These are phyloP conservation scores for Vitis hybrid DNA, from an alignment of 177 flowering plant genomes.

Conservation along the genomic window DNA sequence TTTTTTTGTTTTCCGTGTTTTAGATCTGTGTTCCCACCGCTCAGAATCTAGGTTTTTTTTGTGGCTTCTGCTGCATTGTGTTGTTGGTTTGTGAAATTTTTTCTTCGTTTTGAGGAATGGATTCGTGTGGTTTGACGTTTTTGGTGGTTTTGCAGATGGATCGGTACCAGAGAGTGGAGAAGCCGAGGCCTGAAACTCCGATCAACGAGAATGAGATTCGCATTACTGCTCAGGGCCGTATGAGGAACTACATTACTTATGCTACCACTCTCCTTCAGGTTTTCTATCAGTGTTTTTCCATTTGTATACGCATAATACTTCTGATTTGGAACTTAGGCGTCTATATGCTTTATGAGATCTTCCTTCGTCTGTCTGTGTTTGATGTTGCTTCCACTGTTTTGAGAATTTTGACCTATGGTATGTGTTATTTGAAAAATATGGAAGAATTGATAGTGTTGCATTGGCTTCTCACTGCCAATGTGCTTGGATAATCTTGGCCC, in stretches of 20 bases:
- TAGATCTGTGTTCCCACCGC: neutral
- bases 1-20: neutral
- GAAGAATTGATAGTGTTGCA: no score
- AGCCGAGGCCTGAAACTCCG: conserved; percentile 52
- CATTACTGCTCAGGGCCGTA: conserved; percentile 60
- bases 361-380: no score
- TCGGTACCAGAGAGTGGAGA: conserved; percentile 66
- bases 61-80: neutral
- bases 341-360: no score
- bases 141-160: conserved; percentile 37
- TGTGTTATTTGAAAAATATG: no score
- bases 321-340: no score
- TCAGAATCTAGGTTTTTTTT: neutral
- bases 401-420: no score
- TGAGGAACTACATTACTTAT: conserved; percentile 66
- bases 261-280: conserved; percentile 69
- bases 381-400: no score
- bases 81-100: no score
- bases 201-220: conserved; percentile 66
- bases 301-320: no score
- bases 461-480: no score
- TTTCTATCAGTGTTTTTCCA: neutral
- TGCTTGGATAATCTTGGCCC: no score
- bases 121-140: neutral
- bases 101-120: neutral